Base-by-base conservation (phyloP, 139 green algal genomes). In the Chlamydomonas eustigma region DNA sequence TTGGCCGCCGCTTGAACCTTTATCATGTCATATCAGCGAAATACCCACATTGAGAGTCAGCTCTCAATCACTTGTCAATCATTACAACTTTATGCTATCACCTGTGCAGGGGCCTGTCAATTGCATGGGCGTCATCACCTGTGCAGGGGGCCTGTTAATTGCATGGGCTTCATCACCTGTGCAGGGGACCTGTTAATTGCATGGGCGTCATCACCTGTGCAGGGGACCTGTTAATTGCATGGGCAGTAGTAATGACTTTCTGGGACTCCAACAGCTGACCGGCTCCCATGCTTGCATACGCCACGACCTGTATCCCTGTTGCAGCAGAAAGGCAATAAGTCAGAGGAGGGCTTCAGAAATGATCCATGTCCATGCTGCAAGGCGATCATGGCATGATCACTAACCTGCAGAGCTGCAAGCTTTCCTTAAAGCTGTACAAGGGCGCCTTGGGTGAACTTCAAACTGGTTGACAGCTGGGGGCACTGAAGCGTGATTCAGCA, bases 181-280 rank as follows among this genome's bases (percentile, higher is more conserved):
- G 87, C 87, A 0, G 81, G 78, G n/a, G 68, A 83, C 31, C 63
- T 64, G 44, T 74, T 71, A 1, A 74, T 66, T 30, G 66, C 28
- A 2, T 34, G 18, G 1, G 89, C 84, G n/a, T n/a, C n/a, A 63
- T 25, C 63, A 80, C 75, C 79, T 88, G 87, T 37, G 87, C 87
- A 0, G 81, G 78, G 4, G 68, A 83, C 31, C 63, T 64, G 44
- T 74, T 71, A 1, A 74, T 66, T 30, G 66, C 28, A 2, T 34
- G 18, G 1, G 89, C 84, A 2, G 85, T 37, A 4, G 37, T 30
- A 5, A 5, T 4, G 32, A 92, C 85, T 36, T 66, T 35, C 0
- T 82, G 80, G 28, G 89, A 32, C 3, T 37, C 0, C 74, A 91
- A 70, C 76, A 90, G 80, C 8, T 85, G n/a, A 22, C 79, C 81